phyloP scores from a whole-genome alignment of 106 monocot species.

The Dendrobium nobile region DNA sequence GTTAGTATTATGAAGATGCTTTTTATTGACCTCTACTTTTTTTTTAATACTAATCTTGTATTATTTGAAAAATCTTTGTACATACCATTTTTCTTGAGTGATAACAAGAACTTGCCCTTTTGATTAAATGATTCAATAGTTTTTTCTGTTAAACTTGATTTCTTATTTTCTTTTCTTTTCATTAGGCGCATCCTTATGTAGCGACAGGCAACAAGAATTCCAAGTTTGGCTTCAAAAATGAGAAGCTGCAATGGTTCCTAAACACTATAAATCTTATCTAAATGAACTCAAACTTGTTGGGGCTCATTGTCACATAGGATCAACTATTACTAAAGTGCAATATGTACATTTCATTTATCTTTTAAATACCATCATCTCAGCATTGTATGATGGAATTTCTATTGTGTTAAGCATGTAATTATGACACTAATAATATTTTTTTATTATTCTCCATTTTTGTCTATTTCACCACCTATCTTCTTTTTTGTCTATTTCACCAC shows the following conservation, averaged over 20 bases:
- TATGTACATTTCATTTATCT: not conserved
- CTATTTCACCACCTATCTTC: not conserved
- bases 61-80: not conserved
- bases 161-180: not conserved
- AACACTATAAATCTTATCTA: slow-evolving; percentile 64
- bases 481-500: not conserved
- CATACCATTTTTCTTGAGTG: no score
- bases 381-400: not conserved
- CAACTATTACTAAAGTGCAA: slow-evolving; percentile 60
- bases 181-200: slow-evolving; percentile 58
- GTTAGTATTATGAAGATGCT: not conserved
- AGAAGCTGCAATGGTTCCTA: no score
- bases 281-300: slow-evolving; percentile 87
- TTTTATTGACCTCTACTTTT: not conserved
- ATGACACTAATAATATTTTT: not conserved
- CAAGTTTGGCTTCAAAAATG: no score
- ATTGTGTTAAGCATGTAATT: not conserved
- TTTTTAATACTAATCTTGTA: not conserved
- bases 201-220: no score
- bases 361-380: not conserved
- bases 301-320: slow-evolving; percentile 89
- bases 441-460: not conserved
- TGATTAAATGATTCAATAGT: not conserved
- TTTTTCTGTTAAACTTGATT: not conserved
- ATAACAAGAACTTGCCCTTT: not conserved